These are phyloP conservation scores for Plicaturopsis crispa DNA, from an alignment of 768 basidiomycete species.

Conservation along the genomic window DNA sequence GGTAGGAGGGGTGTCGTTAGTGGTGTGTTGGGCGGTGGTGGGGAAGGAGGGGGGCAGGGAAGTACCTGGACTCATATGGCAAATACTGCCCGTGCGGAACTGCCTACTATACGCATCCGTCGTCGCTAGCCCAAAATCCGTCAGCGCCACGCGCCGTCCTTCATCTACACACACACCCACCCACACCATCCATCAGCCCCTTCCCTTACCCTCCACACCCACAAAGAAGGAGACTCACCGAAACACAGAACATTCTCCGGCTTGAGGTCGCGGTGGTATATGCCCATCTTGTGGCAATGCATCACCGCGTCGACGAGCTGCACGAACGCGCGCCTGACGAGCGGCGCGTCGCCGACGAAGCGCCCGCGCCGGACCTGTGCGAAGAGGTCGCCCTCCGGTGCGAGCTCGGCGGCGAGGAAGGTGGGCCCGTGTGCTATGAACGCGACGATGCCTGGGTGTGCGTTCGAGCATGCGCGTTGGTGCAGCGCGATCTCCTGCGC, in stretches of 20 bases:
- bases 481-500: constrained; percentile 84
- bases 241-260: constrained; percentile 35
- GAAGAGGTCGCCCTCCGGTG: constrained; percentile 36
- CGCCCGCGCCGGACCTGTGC: constrained; percentile 25
- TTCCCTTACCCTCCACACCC: too few species aligned
- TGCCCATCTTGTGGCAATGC: constrained; percentile 35
- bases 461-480: constrained; percentile 62
- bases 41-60: constrained; percentile 9
- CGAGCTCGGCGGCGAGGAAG: too few species aligned
- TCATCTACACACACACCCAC: constrained; percentile 39
- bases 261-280: constrained; percentile 46
- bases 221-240: too few species aligned
- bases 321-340: constrained; percentile 34
- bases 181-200: too few species aligned
- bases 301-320: constrained; percentile 41
- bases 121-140: constrained; percentile 47
- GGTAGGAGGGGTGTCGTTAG: too few species aligned
- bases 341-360: constrained; percentile 27
- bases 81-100: constrained; percentile 74
- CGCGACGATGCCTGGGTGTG: constrained; percentile 77
- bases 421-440: constrained; percentile 83
- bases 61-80: constrained; percentile 94
- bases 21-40: constrained; percentile 13
- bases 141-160: constrained; percentile 31
- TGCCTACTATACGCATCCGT: constrained; percentile 46